A percentile compares a stretch with the other conserved stretches of the same genome.
These are phyloP conservation scores for Fusarium sp. DNA, from an alignment of 2,329 filamentous ascomycete genomes.

Conservation along the genomic window DNA sequence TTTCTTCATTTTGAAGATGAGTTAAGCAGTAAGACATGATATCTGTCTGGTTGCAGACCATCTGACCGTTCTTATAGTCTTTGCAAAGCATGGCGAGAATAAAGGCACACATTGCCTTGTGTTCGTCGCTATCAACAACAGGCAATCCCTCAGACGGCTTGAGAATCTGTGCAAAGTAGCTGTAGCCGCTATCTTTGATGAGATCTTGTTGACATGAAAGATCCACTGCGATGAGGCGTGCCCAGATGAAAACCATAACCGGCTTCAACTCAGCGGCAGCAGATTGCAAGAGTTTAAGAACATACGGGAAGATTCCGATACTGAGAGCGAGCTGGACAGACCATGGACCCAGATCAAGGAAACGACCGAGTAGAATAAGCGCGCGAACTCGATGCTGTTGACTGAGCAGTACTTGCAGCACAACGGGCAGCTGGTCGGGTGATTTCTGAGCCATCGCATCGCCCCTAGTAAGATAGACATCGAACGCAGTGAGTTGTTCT, in stretches of 20 bases:
- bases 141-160: conserved; percentile 86
- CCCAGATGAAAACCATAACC: conserved; percentile 99
- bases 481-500: conserved; percentile 96
- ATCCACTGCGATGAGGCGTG: conserved; percentile 93
- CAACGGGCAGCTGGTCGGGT: conserved; percentile 94
- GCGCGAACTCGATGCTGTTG: conserved; percentile 94
- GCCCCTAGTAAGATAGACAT: conserved; percentile 89
- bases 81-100: conserved; percentile 98
- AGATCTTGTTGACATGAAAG: conserved; percentile 93
- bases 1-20: conserved; percentile 87
- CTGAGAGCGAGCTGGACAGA: conserved; percentile 97
- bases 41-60: conserved; percentile 89
- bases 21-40: conserved; percentile 89
- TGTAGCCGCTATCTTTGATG: conserved; percentile 96
- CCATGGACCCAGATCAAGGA: conserved; percentile 96
- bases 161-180: conserved; percentile 94
- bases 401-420: conserved; percentile 93
- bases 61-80: conserved; percentile 90
- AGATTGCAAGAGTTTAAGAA: conserved; percentile 95
- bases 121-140: conserved; percentile 89
- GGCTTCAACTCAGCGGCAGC: conserved; percentile 95
- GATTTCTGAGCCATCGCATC: conserved; percentile 85
- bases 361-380: conserved; percentile 90
- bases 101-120: conserved; percentile 99
- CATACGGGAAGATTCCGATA: conserved; percentile 98